A percentile compares a stretch with the other conserved stretches of the same genome.
Conservation (phyloP, 352 stramenopile species). For the Globisporangium polare region DNA sequence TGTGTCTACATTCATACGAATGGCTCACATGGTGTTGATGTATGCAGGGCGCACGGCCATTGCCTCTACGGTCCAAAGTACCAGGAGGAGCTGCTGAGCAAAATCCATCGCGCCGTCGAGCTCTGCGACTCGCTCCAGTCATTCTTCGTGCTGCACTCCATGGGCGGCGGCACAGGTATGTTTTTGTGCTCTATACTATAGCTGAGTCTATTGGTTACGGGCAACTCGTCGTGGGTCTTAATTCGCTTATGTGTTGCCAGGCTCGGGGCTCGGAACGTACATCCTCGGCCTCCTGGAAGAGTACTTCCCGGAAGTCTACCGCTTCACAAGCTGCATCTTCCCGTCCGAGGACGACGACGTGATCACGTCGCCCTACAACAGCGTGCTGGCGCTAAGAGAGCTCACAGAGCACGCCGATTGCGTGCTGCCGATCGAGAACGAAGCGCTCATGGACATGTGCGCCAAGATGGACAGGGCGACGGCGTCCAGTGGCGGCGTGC, state of each 20-base stretch:
- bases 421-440: constrained; percentile 90
- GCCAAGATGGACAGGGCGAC: constrained; percentile 32
- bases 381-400: constrained; percentile 67
- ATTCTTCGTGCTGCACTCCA: constrained; percentile 92
- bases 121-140: constrained; percentile 89
- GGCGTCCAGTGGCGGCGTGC: background rate
- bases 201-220: background rate
- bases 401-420: constrained; percentile 88
- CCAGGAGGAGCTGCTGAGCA: constrained; percentile 69
- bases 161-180: constrained; percentile 85
- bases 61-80: constrained; percentile 88
- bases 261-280: constrained; percentile 89
- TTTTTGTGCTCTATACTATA: background rate
- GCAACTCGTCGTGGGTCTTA: background rate
- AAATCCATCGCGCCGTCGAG: constrained; percentile 69
- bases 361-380: constrained; percentile 93
- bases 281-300: constrained; percentile 84
- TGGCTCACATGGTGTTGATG: background rate
- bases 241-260: constrained; percentile 13
- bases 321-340: constrained; percentile 79
- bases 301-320: constrained; percentile 82
- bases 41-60: constrained; percentile 79
- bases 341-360: constrained; percentile 89
- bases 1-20: background rate
- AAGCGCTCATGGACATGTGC: constrained; percentile 75